Base-by-base conservation (phyloP, 148 eudicot genomes). In the Hydrangea macrophylla region DNA sequence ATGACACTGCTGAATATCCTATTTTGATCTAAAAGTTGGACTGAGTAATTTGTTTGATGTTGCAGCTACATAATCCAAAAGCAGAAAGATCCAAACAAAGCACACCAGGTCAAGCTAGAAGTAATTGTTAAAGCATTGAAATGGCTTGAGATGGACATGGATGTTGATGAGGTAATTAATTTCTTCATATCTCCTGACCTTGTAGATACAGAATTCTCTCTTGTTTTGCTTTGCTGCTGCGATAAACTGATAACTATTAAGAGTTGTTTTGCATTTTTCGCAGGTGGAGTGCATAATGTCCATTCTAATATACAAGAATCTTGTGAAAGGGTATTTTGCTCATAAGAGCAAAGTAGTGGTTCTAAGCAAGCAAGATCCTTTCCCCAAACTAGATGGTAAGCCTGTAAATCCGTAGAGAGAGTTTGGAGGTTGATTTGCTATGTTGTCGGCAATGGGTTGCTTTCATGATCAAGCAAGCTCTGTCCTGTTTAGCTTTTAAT, bases 81-180 rank as follows among this genome's bases (percentile, higher is more conserved):
- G 84, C 86, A 80, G 64, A 94, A 74, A 76, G 98, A 94, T 73
- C 86, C 92, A 31, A 84, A 69, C 70, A 90, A 79, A 78, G 98
- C 91, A 37, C 98, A 94, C 84, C 98, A 88, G 70, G 78, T 94
- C 64, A 94, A 94, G 72, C 70, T 94, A 73, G 98, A 90, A 62
- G 83, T 88, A n/a, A 84, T 94, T 64, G 97, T 84, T 48, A 94
- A 80, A 77, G 96, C 96, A 40, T 60, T 94, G 66, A 94, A 87
- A 76, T 94, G 98, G 98, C 98, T 86, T 50, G 92, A 90, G 67
- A 88, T 93, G 74, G 90, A 93, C 70, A 90, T 93, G 92, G 96
- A 93, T 78, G 72, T 90, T 54, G 98, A 94, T 55, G 98, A 94
- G 98, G 97, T 93, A 71, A 70, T 40, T 62, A 25, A 7, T 75